Base-by-base conservation (phyloP, 1,284 basidiomycete species). In the Omphalotus olearius region DNA sequence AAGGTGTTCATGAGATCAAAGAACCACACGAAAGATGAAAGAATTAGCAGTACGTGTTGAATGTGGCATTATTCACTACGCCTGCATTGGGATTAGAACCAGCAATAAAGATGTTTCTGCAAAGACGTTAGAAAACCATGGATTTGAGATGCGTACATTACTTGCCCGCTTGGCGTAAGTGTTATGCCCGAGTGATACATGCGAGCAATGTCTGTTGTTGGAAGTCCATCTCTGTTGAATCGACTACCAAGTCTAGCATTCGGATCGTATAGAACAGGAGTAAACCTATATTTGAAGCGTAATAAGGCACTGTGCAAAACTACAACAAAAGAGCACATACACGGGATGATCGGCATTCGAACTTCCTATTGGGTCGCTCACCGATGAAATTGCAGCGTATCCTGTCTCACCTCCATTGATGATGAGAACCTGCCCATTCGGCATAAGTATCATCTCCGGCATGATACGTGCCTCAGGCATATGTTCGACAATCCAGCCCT, bases 201-300 rank as follows among this genome's bases (percentile, higher is more conserved):
- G n/a, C 74, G 64, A 11, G 72, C 60, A 50, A 77, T 72, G 26
- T 69, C 65, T 0, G 74, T 73, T 1, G 68, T 68, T 1, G 75
- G 74, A 57, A 82, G 66, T 9, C 71, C 73, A 11, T 65, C 62
- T 45, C 67, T 70, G 43, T 71, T 69, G 61, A 82, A 73, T 30
- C 80, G 71, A 6, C n/a, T 17, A 13, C 80, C 79, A 6, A 66
- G 52, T 1, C 72, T 72, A n/a, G 69, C 69, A 37, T 51, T 50
- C 1, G 80, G 80, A 20, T 75, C 73, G 61, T 80, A 83, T 4
- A 83, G 54, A 7, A 75, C 68, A 2, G 80, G 79, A 6, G 67
- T 68, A 57, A 75, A 64, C 25, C 64, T 68, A 45, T 4, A 11
- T 14, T 25, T 14, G 13, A 33, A 18, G 11, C 20, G 9, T 51